Base-by-base conservation (phyloP, 805 yeast genomes). In the Candida maltosa region DNA sequence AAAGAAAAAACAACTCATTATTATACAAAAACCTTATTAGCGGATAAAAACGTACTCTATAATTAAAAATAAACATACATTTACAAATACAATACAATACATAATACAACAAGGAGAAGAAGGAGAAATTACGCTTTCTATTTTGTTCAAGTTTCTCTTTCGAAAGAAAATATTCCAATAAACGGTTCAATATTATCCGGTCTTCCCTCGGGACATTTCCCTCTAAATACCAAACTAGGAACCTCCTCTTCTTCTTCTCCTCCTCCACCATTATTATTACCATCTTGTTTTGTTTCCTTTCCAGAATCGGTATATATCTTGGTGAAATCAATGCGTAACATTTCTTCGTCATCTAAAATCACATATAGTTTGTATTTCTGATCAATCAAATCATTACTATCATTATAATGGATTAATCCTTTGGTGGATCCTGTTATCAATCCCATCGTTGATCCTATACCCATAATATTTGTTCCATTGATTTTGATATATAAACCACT, bases 361-460 rank as follows among this genome's bases (percentile, higher is more conserved):
- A 75, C 77, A 47, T 63, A 73, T 16, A 74, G 49, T 44, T 74
- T 73, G 49, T 69, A 74, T 41, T 73, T 72, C 36, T 65, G 65
- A 44, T 69, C 65, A 21, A 59, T 48, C 36, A 74, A 54, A 45
- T 73, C 78, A 25, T 65, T 65, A 23, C 66, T 45, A 40, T 69
- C 68, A 46, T 74, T 73, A 48, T 70, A 74, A 47, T 70, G 75
- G 6, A 74, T 58, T 34, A 55, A 55, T 1, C 80, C 80, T 20
- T 58, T 62, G 15, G 76, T 69, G 5, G 67, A 56, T 6, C 79
- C 79, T 0, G 78, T 71, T n/a, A 74, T 62, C 26, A 75, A 55
- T 6, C 78, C 78, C 78, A 74, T 72, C 12, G 78, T 73, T 7
- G 75, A 67, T 3, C 80, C 80, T 5, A 74, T 70, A 0, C 80